A percentile compares a stretch with the other conserved stretches of the same genome.
Evolutionary conservation across 805 yeast species (phyloP).

Genomic region (Wickerhamomyces queroliae): DNA sequence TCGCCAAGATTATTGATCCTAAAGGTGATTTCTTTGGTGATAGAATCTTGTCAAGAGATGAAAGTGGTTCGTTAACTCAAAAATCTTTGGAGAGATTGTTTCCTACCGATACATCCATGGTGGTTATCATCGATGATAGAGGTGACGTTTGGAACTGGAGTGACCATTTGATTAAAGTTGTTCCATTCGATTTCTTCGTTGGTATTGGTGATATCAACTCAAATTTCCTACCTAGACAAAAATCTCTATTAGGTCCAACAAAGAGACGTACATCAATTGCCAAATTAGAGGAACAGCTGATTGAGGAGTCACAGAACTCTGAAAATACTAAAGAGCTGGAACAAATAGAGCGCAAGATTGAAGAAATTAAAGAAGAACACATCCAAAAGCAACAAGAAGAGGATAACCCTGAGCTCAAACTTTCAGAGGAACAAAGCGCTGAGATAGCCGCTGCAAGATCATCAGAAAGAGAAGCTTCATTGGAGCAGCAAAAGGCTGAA

Average conservation of each 20-base stretch:
- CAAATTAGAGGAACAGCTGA: constrained; percentile 41
- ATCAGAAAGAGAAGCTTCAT: constrained; percentile 56
- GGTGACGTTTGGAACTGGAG: constrained; percentile 99
- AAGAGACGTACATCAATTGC: constrained; percentile 55
- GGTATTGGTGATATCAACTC: constrained; percentile 98
- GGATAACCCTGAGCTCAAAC: constrained; percentile 25
- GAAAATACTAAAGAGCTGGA: constrained; percentile 26
- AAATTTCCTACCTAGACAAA: constrained; percentile 81
- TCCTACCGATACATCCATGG: constrained; percentile 96
- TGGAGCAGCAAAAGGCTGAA: constrained; percentile 76
- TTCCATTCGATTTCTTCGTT: constrained; percentile 93
- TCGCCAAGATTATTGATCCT: constrained; percentile 90
- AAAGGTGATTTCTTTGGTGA: constrained; percentile 83
- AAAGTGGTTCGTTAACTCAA: constrained; percentile 87
- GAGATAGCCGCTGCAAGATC: constrained; percentile 28
- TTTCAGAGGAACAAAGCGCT: constrained; percentile 29
- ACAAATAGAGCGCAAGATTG: constrained; percentile 20
- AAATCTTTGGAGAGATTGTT: constrained; percentile 83
- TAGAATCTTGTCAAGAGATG: constrained; percentile 87
- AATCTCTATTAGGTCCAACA: constrained; percentile 51
- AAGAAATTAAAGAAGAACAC: constrained; percentile 26
- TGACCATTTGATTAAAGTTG: constrained; percentile 81
- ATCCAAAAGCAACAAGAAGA: constrained; percentile 24
- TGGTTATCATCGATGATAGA: constrained; percentile 91
- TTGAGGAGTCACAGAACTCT: constrained; percentile 13